These are phyloP conservation scores for Allodekkera sacchari DNA, from an alignment of 805 yeast genomes.

Conservation along the genomic window DNA sequence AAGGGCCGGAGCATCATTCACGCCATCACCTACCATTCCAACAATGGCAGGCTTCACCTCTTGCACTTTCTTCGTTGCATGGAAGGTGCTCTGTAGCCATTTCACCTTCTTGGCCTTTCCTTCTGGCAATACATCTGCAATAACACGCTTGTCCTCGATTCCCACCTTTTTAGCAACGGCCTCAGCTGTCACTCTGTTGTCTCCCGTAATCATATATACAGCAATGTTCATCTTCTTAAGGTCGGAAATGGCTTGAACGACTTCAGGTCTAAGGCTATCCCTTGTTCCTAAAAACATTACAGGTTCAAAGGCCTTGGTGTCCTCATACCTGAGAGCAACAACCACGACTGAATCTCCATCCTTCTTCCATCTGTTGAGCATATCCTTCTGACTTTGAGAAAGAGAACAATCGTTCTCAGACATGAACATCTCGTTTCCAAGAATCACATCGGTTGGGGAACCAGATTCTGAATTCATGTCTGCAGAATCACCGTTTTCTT, in stretches of 20 bases:
- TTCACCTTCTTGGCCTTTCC: conserved; percentile 57
- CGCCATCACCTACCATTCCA: conserved; percentile 82
- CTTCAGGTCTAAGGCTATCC: no score
- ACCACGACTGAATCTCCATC: conserved; percentile 58
- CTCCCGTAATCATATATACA: no score
- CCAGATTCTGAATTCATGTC: conserved; percentile 40
- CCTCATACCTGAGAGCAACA: conserved; percentile 43
- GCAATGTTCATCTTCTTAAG: no score
- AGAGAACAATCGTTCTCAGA: conserved; percentile 35
- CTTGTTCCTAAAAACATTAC: no score
- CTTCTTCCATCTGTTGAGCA: conserved; percentile 46
- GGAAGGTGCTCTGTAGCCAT: conserved; percentile 41
- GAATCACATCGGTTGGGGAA: conserved; percentile 37
- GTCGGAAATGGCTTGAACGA: no score
- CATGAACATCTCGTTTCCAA: conserved; percentile 59
- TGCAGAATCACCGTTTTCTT: conserved; percentile 6
- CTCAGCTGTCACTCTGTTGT: conserved; percentile 56
- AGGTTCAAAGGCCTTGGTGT: no score
- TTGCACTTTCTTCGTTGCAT: conserved; percentile 11
- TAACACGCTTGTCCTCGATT: conserved; percentile 39
- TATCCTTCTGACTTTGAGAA: conserved; percentile 24
- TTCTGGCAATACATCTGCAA: conserved; percentile 67
- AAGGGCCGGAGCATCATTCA: conserved; percentile 77
- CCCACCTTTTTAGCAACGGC: conserved; percentile 61
- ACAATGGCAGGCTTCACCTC: conserved; percentile 31